Evolutionary conservation across 371 early-diverging fungal genomes (phyloP), one percentile per base, ranked within the genome.

Genomic region (Apophysomyces elegans): DNA sequence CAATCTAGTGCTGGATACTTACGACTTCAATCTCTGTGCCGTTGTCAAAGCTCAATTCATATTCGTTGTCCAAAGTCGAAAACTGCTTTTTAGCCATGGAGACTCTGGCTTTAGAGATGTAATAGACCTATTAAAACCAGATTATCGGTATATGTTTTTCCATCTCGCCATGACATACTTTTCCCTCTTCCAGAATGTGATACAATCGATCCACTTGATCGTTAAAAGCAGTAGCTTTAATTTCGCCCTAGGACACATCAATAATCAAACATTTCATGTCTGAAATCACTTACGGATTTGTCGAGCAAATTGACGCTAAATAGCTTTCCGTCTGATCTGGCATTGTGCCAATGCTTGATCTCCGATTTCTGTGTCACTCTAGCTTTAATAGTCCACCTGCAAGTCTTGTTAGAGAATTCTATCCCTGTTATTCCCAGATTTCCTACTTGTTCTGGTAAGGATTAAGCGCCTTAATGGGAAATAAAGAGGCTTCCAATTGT

Each of bases 261-360:
- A 12, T 14, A 14, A 56, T 7, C 12, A 54, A n/a, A 21, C 14
- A 44, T 21, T 7, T 37, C 5, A n/a, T 7, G 54, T 21, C 8
- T 11, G 5, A 9, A 16, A 47, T 14, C 21, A 72, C 87, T 69
- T 85, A 91, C 83, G 37, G 88, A 85, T 63, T 93, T 90, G 73
- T 99, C 99, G 37, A 92, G 80, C 54, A 99, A 78, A 14, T 89
- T 91, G 56, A 95, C 88, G 72, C 90, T 94, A 72, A 98, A 98
- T 4, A 99, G 85, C 64, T 90, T 91, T 14, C 99, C 99, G 41
- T 91, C 89, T 14, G 92, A 91, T 12, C 83, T 79, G 8, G 74
- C 76, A 72, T 97, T 98, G 63, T 77, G 86, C 92, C 92, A 99
- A 16, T 75, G 77, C 63, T 86, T 89, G 64, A 99, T 90, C 4